Conservation (phyloP, 768 basidiomycete genomes). For the Termitomyces sp. region DNA sequence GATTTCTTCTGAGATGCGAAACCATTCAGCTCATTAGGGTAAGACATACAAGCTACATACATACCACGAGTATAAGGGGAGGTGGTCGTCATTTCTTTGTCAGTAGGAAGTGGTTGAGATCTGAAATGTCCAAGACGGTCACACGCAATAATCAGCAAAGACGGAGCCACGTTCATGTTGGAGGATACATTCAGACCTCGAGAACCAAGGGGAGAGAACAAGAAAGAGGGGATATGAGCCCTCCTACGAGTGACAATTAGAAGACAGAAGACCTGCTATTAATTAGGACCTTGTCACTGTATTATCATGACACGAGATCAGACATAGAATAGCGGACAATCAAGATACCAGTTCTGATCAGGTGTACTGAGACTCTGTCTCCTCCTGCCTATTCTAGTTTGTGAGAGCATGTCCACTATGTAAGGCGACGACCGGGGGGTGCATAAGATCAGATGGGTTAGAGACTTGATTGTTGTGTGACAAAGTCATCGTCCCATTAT, state of each 20-base stretch:
- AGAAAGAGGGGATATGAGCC: not conserved
- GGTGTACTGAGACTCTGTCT: not conserved
- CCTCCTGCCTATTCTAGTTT: not conserved
- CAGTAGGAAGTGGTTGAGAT: not conserved
- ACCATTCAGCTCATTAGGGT: not conserved
- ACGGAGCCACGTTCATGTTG: not conserved
- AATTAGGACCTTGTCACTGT: not conserved
- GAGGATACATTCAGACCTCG: not conserved
- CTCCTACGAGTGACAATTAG: not conserved
- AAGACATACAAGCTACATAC: too few relatives aligned
- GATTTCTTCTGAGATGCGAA: not conserved
- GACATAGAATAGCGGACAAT: not conserved
- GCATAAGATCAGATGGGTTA: not conserved
- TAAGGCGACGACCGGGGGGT: not conserved
- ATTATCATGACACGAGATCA: not conserved
- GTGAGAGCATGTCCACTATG: not conserved
- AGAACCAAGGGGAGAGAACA: not conserved
- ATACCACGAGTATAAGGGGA: not conserved
- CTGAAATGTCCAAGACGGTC: not conserved
- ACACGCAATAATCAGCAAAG: not conserved
- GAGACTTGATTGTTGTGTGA: not conserved
- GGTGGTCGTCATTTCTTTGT: not conserved
- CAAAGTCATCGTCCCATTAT: not conserved
- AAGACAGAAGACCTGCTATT: not conserved
- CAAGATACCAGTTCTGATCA: not conserved